Evolutionary conservation across 352 stramenopile genomes (phyloP).

Genomic region (Phytophthora aleatoria): DNA sequence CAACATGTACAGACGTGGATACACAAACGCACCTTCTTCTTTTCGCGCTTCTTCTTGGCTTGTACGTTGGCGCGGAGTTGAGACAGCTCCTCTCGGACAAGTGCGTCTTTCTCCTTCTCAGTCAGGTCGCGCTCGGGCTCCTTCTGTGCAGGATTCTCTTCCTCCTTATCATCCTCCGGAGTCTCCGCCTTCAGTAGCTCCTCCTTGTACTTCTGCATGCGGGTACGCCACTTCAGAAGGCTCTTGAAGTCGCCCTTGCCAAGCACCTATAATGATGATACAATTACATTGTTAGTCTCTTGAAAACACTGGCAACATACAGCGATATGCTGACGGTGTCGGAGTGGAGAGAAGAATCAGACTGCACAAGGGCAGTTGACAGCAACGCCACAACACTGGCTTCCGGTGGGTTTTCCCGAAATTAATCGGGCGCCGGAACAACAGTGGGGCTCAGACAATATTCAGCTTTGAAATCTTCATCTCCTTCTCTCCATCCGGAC

Average conservation of each 20-base stretch:
- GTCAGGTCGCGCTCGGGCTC: conserved; percentile 64
- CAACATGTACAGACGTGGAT: conserved; percentile 18
- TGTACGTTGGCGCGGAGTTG: conserved; percentile 77
- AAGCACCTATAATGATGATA: conserved; percentile 78
- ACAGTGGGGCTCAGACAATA: conserved; percentile 84
- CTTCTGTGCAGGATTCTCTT: conserved; percentile 38
- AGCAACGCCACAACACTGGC: conserved; percentile 75
- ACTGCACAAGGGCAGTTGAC: conserved; percentile 70
- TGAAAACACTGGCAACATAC: neutral
- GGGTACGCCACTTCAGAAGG: conserved; percentile 96
- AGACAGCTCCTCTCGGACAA: conserved; percentile 84
- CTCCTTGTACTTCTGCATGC: conserved; percentile 91
- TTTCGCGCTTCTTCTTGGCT: conserved; percentile 90
- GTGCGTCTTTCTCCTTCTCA: conserved; percentile 81
- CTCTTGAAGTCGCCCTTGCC: conserved; percentile 98
- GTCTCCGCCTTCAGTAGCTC: conserved; percentile 75
- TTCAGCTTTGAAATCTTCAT: conserved; percentile 84
- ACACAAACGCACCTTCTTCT: conserved; percentile 82
- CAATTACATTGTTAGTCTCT: conserved; percentile 2
- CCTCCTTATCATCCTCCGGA: conserved; percentile 44
- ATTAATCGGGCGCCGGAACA: conserved; percentile 89
- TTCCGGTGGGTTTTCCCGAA: conserved; percentile 91
- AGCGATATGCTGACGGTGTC: neutral
- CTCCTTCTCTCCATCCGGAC: conserved; percentile 35
- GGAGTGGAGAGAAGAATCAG: conserved; percentile 55